Evolutionary conservation across 805 yeast genomes (phyloP), one percentile per base, ranked within the genome.

Genomic region (Saccharomyces mikatae): DNA sequence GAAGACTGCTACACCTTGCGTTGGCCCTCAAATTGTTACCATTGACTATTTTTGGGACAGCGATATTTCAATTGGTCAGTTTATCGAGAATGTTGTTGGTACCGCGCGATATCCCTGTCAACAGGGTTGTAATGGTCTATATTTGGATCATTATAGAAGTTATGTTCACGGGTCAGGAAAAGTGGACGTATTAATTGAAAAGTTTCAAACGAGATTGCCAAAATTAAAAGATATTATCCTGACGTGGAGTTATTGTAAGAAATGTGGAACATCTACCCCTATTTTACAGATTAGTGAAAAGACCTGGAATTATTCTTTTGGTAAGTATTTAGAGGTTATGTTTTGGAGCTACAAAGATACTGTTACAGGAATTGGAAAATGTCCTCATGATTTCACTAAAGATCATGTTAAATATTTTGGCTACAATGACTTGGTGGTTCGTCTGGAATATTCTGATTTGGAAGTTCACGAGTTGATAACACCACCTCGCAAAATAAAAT

Each of bases 191-290:
- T 76, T 82, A 14, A 78, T 89, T 24, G 96, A 89, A 63, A 76
- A 75, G 54, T 75, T 77, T 47, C 77, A 80, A 26, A 77, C 83
- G 28, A 74, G 79, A 14, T 65, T 82, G 1, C 83, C 86, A 1
- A 86, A 84, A 2, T 65, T 81, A 47, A 82, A 82, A 56, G 80
- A 86, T 65, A 82, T 84, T 11, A 82, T 95, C 46, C 72, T 90
- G 52, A 86, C 91, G 74, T 94, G 99, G 99, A 87, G 96, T 66
- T 83, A 79, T 60, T 94, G 99, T 68, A 87, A 86, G 54, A 77
- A 76, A 50, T 94, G 99, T 68, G 80, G 83, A 13, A 79, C 77
- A 41, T 76, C 85, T 0, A 83, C 96, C 2, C 94, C 97, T 0
- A 82, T 86, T 5, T 72, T 84, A 13, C 87, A 88, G 21, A 82